Evolutionary conservation across 805 yeast species (phyloP).

Genomic region (Yarrowia sp.): DNA sequence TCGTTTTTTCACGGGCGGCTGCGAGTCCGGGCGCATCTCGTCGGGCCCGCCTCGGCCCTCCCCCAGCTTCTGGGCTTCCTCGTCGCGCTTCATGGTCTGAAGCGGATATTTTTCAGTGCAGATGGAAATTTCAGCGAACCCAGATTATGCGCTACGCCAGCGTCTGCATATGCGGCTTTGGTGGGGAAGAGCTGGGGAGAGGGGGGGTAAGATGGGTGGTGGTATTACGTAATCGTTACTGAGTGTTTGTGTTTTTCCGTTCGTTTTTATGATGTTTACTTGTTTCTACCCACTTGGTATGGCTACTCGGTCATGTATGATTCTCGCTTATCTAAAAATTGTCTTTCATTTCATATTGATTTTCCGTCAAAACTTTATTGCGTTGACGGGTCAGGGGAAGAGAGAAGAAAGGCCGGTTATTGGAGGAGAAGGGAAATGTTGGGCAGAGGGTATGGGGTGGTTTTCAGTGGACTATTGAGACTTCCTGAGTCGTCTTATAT

Average conservation of each 20-base stretch:
- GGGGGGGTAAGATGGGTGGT: too few species aligned
- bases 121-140: background rate
- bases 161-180: slow-evolving; percentile 7
- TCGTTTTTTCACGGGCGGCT: slow-evolving; percentile 32
- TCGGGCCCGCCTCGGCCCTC: background rate
- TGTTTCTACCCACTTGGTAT: too few species aligned
- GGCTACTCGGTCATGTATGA: too few species aligned
- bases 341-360: slow-evolving; percentile 1
- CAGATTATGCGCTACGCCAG: slow-evolving; percentile 19
- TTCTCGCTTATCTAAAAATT: slow-evolving; percentile 2
- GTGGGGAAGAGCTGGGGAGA: background rate
- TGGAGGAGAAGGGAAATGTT: too few species aligned
- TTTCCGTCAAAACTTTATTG: background rate
- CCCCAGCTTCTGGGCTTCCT: slow-evolving; percentile 9
- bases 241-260: too few species aligned
- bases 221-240: too few species aligned
- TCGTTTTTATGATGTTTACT: too few species aligned
- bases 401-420: too few species aligned
- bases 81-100: slow-evolving; percentile 21
- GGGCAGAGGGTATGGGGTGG: too few species aligned
- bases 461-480: too few species aligned
- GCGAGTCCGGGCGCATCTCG: background rate
- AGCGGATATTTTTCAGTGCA: background rate
- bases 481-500: too few species aligned
- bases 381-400: background rate